These are phyloP conservation scores for Vitis hybrid DNA, from an alignment of 177 flowering plant genomes.

Conservation along the genomic window DNA sequence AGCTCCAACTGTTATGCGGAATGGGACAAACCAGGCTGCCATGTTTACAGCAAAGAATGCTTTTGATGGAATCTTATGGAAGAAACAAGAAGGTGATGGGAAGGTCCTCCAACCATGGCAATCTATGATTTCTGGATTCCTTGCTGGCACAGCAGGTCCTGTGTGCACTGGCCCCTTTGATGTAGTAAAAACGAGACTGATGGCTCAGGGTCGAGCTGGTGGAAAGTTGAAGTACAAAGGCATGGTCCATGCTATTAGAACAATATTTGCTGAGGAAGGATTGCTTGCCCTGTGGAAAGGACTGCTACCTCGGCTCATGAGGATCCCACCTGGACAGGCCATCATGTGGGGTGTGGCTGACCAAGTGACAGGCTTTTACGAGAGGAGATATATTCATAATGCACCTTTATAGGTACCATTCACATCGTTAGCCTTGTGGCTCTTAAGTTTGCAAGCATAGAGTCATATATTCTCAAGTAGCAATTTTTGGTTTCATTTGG, in stretches of 20 bases:
- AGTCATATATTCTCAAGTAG: not conserved
- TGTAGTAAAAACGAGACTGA: constrained; percentile 94
- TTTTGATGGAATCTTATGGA: constrained; percentile 78
- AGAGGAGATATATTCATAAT: constrained; percentile 50
- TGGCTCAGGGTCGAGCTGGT: constrained; percentile 78
- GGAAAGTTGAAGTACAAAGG: constrained; percentile 82
- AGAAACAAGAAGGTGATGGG: constrained; percentile 92
- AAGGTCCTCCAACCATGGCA: constrained; percentile 88
- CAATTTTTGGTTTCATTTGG: not conserved
- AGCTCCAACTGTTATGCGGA: constrained; percentile 96
- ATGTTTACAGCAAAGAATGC: constrained; percentile 96
- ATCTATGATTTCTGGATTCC: constrained; percentile 96
- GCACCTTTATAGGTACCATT: constrained; percentile 35
- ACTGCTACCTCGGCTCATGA: constrained; percentile 89
- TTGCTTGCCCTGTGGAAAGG: constrained; percentile 91
- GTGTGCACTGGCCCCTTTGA: constrained; percentile 97
- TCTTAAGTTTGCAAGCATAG: constrained; percentile 5
- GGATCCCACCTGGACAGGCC: constrained; percentile 99
- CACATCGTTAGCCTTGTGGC: constrained; percentile 6
- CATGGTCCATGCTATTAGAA: constrained; percentile 86
- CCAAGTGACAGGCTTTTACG: constrained; percentile 83
- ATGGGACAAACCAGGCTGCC: constrained; percentile 97
- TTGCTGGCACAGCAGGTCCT: constrained; percentile 95
- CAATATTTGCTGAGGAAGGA: constrained; percentile 91
- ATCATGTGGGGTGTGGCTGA: constrained; percentile 99